Conservation (phyloP, 805 yeast genomes). For the Blastobotrys attinorum region DNA sequence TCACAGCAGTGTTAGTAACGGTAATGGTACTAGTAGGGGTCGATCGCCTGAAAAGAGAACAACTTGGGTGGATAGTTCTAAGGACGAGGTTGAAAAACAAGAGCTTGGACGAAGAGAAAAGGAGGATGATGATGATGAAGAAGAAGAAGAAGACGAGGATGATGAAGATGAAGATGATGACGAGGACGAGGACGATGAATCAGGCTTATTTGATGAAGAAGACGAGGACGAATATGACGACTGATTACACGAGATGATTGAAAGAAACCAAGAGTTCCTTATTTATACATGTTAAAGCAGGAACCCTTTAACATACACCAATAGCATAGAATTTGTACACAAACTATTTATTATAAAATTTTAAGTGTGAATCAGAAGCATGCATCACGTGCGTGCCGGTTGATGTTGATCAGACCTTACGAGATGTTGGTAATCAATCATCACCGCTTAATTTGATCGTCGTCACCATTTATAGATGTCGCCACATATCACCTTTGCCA, state of each 20-base stretch:
- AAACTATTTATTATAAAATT: not conserved
- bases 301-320: no score
- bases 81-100: no score
- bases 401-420: no score
- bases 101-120: no score
- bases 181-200: slow-evolving; percentile 26
- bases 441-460: no score
- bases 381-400: no score
- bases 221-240: slow-evolving; percentile 21
- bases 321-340: not conserved
- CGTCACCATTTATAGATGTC: no score
- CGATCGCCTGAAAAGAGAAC: slow-evolving; percentile 8
- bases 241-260: slow-evolving; percentile 9
- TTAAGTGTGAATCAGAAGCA: no score
- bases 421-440: no score
- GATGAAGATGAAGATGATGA: slow-evolving; percentile 31
- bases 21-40: slow-evolving; percentile 20
- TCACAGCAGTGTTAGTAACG: slow-evolving; percentile 24
- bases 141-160: slow-evolving; percentile 15
- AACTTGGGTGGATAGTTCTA: not conserved
- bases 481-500: no score
- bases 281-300: no score
- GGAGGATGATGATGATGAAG: slow-evolving; percentile 1
- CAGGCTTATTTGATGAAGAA: slow-evolving; percentile 25
- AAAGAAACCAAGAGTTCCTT: not conserved